Evolutionary conservation across 768 basidiomycete genomes (phyloP).

Genomic region (Coprinopsis marcescibilis): DNA sequence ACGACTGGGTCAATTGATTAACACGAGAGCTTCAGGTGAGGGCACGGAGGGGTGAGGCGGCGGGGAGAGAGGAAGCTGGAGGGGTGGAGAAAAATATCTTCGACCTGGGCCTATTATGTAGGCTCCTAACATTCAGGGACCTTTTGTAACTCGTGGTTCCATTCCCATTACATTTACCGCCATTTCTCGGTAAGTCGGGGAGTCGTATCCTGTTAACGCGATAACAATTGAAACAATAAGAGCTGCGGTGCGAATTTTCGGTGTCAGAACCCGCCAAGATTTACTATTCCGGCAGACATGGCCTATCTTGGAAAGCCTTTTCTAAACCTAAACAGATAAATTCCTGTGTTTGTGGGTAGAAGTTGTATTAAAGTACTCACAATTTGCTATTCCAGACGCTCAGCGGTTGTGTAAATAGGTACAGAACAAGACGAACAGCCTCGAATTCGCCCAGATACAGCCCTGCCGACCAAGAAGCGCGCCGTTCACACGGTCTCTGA

Average conservation of each 20-base stretch:
- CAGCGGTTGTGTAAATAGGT: too few relatives aligned
- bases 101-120: background rate
- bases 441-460: too few relatives aligned
- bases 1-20: conserved; percentile 1
- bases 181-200: background rate
- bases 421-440: too few relatives aligned
- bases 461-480: too few relatives aligned
- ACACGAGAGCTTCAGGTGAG: too few relatives aligned
- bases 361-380: too few relatives aligned
- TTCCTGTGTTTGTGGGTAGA: too few relatives aligned
- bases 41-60: background rate
- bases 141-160: background rate
- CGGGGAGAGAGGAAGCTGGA: background rate
- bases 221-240: conserved; percentile 2
- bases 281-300: too few relatives aligned
- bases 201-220: background rate
- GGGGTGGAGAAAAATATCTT: background rate
- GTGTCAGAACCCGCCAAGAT: background rate
- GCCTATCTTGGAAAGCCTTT: too few relatives aligned
- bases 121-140: background rate
- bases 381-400: too few relatives aligned
- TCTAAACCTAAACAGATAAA: too few relatives aligned
- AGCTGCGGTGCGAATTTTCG: background rate
- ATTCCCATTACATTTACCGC: background rate
- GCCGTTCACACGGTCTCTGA: too few relatives aligned